Conservation (phyloP, 441 rosid species). For the Hura crepitans region DNA sequence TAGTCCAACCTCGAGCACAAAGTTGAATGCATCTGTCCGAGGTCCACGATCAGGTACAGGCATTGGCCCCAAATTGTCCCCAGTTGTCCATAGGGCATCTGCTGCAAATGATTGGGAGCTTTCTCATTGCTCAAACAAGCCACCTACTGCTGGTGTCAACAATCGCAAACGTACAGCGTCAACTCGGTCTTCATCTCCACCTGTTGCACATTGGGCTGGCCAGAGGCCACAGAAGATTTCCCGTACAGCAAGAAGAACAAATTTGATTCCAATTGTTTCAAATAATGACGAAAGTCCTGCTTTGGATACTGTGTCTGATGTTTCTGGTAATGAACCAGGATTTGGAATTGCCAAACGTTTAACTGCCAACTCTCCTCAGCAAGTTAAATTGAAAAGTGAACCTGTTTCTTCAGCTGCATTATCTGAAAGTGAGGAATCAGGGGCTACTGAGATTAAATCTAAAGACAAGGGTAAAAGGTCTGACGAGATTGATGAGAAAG, state of each 20-base stretch:
- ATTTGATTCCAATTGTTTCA: conserved; percentile 65
- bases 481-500: conserved; percentile 68
- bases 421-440: conserved; percentile 94
- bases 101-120: conserved; percentile 84
- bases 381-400: conserved; percentile 65
- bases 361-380: conserved; percentile 69
- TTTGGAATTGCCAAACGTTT: conserved; percentile 65
- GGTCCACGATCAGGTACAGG: conserved; percentile 82
- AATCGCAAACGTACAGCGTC: conserved; percentile 76
- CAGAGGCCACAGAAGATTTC: conserved; percentile 92
- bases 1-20: conserved; percentile 73
- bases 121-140: conserved; percentile 73
- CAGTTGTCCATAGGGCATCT: conserved; percentile 63
- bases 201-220: conserved; percentile 85
- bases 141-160: conserved; percentile 65
- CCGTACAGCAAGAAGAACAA: conserved; percentile 89
- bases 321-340: conserved; percentile 60
- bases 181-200: conserved; percentile 78
- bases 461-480: conserved; percentile 69
- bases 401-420: conserved; percentile 61
- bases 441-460: conserved; percentile 69
- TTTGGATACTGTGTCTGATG: conserved; percentile 72
- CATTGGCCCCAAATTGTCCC: conserved; percentile 63
- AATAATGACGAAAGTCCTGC: conserved; percentile 69
- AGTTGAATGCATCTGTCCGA: conserved; percentile 62